Percentiles rank a stretch among this genome's conserved stretches.
Conservation (phyloP, 768 basidiomycete genomes). For the Amylocystis lapponica region DNA sequence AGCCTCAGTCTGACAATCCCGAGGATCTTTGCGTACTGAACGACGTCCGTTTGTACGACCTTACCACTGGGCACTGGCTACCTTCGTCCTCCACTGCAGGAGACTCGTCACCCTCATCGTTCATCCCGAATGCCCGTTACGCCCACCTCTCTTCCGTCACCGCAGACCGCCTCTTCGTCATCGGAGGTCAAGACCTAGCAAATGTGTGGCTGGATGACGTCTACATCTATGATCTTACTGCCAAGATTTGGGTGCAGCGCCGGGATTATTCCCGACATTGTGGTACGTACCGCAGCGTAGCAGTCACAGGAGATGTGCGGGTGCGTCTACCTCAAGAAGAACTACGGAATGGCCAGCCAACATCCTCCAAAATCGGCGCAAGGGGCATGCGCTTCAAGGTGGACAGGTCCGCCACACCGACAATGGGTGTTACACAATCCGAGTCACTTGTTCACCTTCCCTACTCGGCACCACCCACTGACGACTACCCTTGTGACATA, state of each 20-base stretch:
- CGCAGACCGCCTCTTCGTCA: slow-evolving; percentile 78
- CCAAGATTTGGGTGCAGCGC: slow-evolving; percentile 71
- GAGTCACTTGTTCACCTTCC: slow-evolving; percentile 66
- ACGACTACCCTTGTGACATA: slow-evolving; percentile 79
- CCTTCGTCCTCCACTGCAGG: slow-evolving; percentile 36
- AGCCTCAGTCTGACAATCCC: slow-evolving; percentile 59
- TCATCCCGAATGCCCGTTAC: slow-evolving; percentile 81
- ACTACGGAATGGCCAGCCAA: slow-evolving; percentile 34
- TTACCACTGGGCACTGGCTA: slow-evolving; percentile 66
- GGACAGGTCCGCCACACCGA: slow-evolving; percentile 33
- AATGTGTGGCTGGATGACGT: slow-evolving; percentile 94
- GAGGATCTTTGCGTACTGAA: slow-evolving; percentile 89
- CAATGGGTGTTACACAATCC: slow-evolving; percentile 48
- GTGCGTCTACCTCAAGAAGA: slow-evolving; percentile 71
- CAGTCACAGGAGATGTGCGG: slow-evolving; percentile 63
- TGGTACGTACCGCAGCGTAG: slow-evolving; percentile 93
- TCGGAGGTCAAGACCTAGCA: slow-evolving; percentile 91
- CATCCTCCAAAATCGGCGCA: slow-evolving; percentile 35
- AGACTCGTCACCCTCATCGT: slow-evolving; percentile 33
- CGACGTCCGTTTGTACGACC: slow-evolving; percentile 88
- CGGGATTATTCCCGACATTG: slow-evolving; percentile 88
- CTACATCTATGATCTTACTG: slow-evolving; percentile 77
- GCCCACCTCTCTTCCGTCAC: slow-evolving; percentile 91
- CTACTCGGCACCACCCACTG: slow-evolving; percentile 66
- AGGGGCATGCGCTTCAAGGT: slow-evolving; percentile 55